Base-by-base conservation (phyloP, 2,329 filamentous ascomycete species). In the Fusarium domesticum region DNA sequence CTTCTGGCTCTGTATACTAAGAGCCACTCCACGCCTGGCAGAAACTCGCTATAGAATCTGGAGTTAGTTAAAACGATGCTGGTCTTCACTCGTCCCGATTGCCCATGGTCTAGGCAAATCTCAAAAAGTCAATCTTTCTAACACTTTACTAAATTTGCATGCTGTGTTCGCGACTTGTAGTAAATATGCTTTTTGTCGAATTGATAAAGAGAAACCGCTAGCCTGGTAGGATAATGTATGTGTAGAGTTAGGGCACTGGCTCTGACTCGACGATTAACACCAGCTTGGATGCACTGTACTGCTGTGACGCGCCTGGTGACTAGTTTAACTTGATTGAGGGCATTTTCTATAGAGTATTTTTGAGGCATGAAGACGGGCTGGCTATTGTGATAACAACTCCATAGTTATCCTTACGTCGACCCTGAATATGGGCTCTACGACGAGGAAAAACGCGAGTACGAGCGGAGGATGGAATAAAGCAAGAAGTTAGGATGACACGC, bases 211-310 rank as follows among this genome's bases (percentile, higher is more conserved):
- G 28, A 11, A 39, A 39, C 15, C 37, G 37, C 37, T 30, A 39
- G 17, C 33, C 37, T 16, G 25, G 37, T 1, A 30, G 37, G n/a
- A 33, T 30, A 17, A 39, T 30, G 3, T 30, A 39, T 39, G n/a
- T 39, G 37, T 11, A 39, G 6, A 18, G 33, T 39, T 30, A 39
- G 18, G 37, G 37, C 0, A 39, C n/a, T 18, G 37, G 37, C 28
- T 39, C 28, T 10, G 37, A 16, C 37, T 39, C 37, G 28, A 39
- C 33, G 37, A 39, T 39, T 17, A 39, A 18, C 6, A 30, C 37
- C 8, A 39, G 28, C 37, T 39, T 39, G n/a, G 37, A 39, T 18
- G 37, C 30, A 30, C 33, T 39, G 37, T 39, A 39, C 6, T 39
- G 31, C 37, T 39, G 25, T 30, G 37, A 16, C 28, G 37, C 17